Evolutionary conservation across 805 yeast species (phyloP), one percentile per base, ranked within the genome.

Genomic region (Wickerhamiella qilinensis): DNA sequence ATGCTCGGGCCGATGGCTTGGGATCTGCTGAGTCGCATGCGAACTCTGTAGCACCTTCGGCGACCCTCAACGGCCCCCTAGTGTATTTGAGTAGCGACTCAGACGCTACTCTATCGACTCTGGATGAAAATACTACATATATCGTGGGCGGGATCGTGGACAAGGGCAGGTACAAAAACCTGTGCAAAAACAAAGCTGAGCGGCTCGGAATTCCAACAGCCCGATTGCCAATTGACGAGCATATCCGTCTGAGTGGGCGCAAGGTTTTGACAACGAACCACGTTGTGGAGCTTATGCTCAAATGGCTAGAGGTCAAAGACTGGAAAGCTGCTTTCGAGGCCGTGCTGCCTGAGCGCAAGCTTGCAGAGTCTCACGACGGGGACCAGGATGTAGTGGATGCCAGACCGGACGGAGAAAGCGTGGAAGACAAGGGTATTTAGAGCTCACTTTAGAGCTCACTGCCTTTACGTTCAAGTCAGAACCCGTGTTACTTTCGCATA

Each of bases 111-210:
- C 50, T 91, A 27, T 72, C 68, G 9, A 70, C 64, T 20, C 62
- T 88, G 38, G 74, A 77, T 43, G 71, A 74, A 4, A 81, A 77
- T 2, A 64, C 67, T 54, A 81, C 93, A 0, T 88, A 88, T 49
- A 73, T 88, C 32, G 75, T 88, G 36, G 98, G 98, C 8, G 98
- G 97, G 1, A 88, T 88, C 40, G 97, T 88, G 2, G 98, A 88
- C 56, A 88, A 88, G 56, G 93, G 93, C 43, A 70, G 97, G 49
- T 77, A 85, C 60, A 82, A 83, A 57, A 65, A 67, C 45, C 58
- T 88, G 25, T 88, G 98, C 56, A 66, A 72, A 35, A 68, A 79
- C 45, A 91, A 86, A 56, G 97, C 97, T 1, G 68, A 75, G 46
- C 60, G 65, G 41, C 58, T 81, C 47, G 84, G 86, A 0, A 64